Percentiles rank a stretch among this genome's conserved stretches.
phyloP scores from a whole-genome alignment of 169 alveolate genomes.

The Pseudocohnilembus persalinus region DNA sequence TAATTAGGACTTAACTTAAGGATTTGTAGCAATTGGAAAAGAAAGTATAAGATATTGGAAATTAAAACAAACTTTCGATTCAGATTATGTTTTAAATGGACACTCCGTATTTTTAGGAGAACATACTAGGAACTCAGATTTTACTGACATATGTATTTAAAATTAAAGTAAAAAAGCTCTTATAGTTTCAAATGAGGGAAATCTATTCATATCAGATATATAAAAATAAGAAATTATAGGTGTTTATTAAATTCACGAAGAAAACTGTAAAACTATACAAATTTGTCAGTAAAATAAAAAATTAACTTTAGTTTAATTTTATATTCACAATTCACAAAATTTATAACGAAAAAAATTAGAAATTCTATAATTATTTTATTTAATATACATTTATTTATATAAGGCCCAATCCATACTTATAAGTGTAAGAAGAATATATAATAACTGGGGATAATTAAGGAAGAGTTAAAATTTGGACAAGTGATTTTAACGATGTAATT shows the following conservation, averaged over 20 bases:
- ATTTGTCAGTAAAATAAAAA: too few species aligned
- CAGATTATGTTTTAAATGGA: constrained; percentile 1
- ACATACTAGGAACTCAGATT: constrained; percentile 11
- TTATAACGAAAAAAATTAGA: neutral
- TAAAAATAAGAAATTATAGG: constrained; percentile 5
- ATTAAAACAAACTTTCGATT: neutral
- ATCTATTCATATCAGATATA: constrained; percentile 1
- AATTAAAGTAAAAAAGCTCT: neutral
- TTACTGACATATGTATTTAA: constrained; percentile 3
- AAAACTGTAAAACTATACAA: neutral
- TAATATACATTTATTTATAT: constrained; percentile 1
- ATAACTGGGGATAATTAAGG: constrained; percentile 13
- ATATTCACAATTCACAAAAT: too few species aligned
- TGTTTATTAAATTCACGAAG: neutral
- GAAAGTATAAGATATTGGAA: constrained; percentile 26
- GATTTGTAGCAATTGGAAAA: constrained; percentile 11
- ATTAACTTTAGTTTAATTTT: too few species aligned
- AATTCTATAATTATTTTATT: neutral
- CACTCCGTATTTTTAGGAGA: constrained; percentile 22
- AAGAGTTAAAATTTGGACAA: constrained; percentile 17
- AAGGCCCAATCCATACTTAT: neutral
- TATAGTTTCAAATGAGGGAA: constrained; percentile 14
- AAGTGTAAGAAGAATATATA: neutral
- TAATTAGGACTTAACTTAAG: constrained; percentile 1
- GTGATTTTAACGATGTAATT: constrained; percentile 14